A percentile compares a stretch with the other conserved stretches of the same genome.
Evolutionary conservation across 2,329 filamentous ascomycete genomes (phyloP).

Genomic region (Botrytis fragariae): DNA sequence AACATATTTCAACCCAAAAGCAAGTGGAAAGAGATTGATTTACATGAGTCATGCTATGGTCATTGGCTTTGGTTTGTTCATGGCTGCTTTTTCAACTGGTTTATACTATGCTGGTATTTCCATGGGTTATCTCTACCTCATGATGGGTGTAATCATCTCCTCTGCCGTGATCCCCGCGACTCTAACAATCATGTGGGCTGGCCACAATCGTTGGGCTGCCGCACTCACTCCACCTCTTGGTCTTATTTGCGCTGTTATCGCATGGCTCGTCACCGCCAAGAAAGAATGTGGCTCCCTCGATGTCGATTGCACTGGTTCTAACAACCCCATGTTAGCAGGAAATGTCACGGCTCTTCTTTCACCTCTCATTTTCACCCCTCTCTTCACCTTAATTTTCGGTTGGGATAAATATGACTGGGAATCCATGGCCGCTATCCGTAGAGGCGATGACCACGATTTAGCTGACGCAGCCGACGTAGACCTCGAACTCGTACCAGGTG

Average conservation of each 20-base stretch:
- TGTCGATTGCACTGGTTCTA: slow-evolving; percentile 76
- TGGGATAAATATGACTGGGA: slow-evolving; percentile 79
- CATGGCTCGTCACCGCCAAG: slow-evolving; percentile 75
- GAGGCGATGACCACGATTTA: slow-evolving; percentile 74
- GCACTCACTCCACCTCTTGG: slow-evolving; percentile 68
- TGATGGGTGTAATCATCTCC: slow-evolving; percentile 91
- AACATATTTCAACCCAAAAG: slow-evolving; percentile 77
- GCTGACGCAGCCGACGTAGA: slow-evolving; percentile 62
- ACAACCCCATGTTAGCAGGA: slow-evolving; percentile 83
- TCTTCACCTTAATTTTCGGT: slow-evolving; percentile 66
- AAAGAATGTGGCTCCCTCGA: slow-evolving; percentile 65
- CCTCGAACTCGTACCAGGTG: slow-evolving; percentile 60
- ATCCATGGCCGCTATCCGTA: slow-evolving; percentile 76
- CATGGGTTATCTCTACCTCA: slow-evolving; percentile 85
- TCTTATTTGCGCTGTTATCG: slow-evolving; percentile 64
- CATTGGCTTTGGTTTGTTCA: slow-evolving; percentile 70
- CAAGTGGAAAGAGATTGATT: slow-evolving; percentile 73
- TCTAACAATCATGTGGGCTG: slow-evolving; percentile 75
- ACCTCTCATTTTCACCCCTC: slow-evolving; percentile 69
- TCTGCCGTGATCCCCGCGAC: slow-evolving; percentile 81
- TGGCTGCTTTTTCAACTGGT: slow-evolving; percentile 75
- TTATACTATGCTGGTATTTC: slow-evolving; percentile 62
- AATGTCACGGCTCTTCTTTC: slow-evolving; percentile 81
- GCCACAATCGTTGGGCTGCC: slow-evolving; percentile 74
- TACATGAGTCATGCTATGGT: slow-evolving; percentile 75